Evolutionary conservation across 2,329 filamentous ascomycete genomes (phyloP), one percentile per base, ranked within the genome.

Genomic region (Colletotrichum liaoningense): DNA sequence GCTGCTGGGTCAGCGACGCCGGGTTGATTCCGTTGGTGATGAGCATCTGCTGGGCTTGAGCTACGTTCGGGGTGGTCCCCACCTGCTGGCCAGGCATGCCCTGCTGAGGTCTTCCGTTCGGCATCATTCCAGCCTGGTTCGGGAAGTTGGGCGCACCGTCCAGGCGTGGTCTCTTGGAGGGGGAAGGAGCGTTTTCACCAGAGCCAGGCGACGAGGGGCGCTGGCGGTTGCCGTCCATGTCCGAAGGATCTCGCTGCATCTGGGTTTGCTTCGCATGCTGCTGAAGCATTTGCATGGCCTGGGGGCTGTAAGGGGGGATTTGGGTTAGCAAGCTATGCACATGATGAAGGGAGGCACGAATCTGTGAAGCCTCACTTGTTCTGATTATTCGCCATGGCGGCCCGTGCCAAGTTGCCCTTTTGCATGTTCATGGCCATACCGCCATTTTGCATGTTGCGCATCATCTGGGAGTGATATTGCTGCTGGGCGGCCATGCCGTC

Each of bases 161-260:
- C 74, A 98, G 89, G 70, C 95, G 93, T 71, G 92, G 94, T 79
- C 95, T 91, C 86, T 98, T 98, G 75, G 94, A 96, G 2, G 96
- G 96, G 38, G 96, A 98, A 5, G 95, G 95, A 30, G 94, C 95
- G 79, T 97, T 97, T 66, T 98, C 95, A 67, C 92, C 92, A 49
- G 93, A 93, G 63, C 92, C 91, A 8, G 96, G 96, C 42, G 96
- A 98, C 71, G 93, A 92, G 33, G 95, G 93, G 73, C 95, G 91
- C 75, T 93, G 92, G 73, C 93, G 93, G 83, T 93, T 94, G 82
- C 93, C 93, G 78, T 97, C 95, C 90, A 97, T 95, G 75, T 93
- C 92, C 19, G 94, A 96, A 67, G 94, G 93, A 79, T 97, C 95
- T 73, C 95, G 90, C 81, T 96, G 94, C 94, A 98, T 97, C 81